phyloP scores from a whole-genome alignment of 1,139 yeast species.

The Williopsis jadinii region DNA sequence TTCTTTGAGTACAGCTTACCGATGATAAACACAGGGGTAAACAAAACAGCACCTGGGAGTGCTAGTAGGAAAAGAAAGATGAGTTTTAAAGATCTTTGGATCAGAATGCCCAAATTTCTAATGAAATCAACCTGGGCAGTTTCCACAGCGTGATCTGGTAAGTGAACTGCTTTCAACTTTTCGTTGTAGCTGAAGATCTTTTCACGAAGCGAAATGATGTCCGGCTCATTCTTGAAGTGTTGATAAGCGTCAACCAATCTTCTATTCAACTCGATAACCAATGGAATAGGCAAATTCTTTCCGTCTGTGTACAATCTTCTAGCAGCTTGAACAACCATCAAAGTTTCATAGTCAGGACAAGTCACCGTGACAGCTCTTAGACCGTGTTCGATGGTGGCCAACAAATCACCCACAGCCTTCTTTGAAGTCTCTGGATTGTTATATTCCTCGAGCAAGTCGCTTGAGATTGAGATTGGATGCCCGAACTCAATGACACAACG shows the following conservation, averaged over 20 bases:
- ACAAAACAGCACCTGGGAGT: conserved; percentile 78
- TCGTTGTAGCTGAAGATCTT: conserved; percentile 50
- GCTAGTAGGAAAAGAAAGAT: conserved; percentile 51
- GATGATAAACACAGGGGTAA: conserved; percentile 72
- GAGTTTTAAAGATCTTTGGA: conserved; percentile 25
- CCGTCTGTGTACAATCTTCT: conserved; percentile 54
- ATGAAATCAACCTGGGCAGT: conserved; percentile 23
- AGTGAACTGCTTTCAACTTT: conserved; percentile 44
- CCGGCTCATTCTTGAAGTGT: conserved; percentile 50
- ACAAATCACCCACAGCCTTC: conserved; percentile 64
- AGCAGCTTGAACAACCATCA: conserved; percentile 71
- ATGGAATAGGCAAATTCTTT: conserved; percentile 50
- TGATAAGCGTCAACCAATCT: conserved; percentile 59
- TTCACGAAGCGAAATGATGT: conserved; percentile 42
- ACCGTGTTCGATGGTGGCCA: conserved; percentile 67
- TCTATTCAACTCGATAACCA: conserved; percentile 68
- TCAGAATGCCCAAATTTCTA: conserved; percentile 27
- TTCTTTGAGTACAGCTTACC: conserved; percentile 44
- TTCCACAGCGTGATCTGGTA: conserved; percentile 70
- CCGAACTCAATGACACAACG: conserved; percentile 96
- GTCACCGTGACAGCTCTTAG: conserved; percentile 86
- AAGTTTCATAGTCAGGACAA: conserved; percentile 73
- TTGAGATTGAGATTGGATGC: conserved; percentile 67
- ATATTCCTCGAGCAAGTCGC: conserved; percentile 60
- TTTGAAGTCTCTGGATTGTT: conserved; percentile 56